These are phyloP conservation scores for Prunus padus DNA, from an alignment of 306 rosid genomes.

Conservation along the genomic window DNA sequence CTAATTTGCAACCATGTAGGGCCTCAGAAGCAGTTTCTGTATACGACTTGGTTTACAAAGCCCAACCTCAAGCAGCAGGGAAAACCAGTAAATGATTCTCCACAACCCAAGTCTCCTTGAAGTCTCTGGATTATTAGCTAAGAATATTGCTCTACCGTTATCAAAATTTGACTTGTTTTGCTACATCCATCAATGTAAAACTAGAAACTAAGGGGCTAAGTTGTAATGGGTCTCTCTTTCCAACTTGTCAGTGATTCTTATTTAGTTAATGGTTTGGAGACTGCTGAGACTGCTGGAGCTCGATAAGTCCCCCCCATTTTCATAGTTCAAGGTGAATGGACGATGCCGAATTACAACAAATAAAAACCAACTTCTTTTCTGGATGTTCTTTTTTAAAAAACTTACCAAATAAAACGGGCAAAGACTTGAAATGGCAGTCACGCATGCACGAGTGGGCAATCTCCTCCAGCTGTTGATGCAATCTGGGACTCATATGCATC, in stretches of 20 bases:
- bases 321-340: background rate
- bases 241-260: background rate
- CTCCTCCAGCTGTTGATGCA: no score
- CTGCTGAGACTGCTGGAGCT: background rate
- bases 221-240: background rate
- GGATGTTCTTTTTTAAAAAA: background rate
- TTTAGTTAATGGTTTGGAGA: background rate
- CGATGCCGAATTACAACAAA: background rate
- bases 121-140: background rate
- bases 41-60: conserved; percentile 80
- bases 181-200: background rate
- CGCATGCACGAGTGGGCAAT: no score
- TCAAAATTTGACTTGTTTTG: background rate
- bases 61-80: conserved; percentile 35
- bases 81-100: conserved; percentile 30
- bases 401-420: background rate
- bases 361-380: background rate
- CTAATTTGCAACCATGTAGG: conserved; percentile 80
- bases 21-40: conserved; percentile 78
- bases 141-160: background rate
- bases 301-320: background rate
- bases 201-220: background rate
- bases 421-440: background rate
- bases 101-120: conserved; percentile 36
- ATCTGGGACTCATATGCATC: no score